These are phyloP conservation scores for Cornus controversa DNA, from an alignment of 148 eudicot genomes.

Conservation along the genomic window DNA sequence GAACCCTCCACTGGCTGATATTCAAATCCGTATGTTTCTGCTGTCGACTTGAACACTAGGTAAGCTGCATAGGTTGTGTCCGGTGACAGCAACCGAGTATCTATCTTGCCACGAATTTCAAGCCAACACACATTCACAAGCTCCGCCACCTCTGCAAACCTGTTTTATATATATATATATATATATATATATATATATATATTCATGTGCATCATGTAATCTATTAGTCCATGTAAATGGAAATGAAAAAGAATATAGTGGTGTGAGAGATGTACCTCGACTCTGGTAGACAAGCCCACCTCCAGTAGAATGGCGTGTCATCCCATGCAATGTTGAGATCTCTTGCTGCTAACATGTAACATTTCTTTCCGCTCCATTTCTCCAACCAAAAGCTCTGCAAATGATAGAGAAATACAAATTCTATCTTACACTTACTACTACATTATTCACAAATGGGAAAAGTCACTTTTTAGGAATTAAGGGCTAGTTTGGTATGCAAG, in stretches of 20 bases:
- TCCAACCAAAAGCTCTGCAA: conserved; percentile 71
- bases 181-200: no score
- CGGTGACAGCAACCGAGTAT: conserved; percentile 36
- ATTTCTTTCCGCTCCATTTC: conserved; percentile 57
- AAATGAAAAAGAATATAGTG: neutral
- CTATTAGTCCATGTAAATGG: neutral
- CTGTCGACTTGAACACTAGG: conserved; percentile 43
- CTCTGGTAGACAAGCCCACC: conserved; percentile 41
- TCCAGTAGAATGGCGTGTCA: conserved; percentile 63
- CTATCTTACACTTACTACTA: no score
- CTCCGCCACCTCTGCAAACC: conserved; percentile 61
- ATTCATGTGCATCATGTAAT: neutral
- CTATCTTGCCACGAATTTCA: conserved; percentile 45
- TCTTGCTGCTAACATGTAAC: conserved; percentile 58
- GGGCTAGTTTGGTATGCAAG: no score
- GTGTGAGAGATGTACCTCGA: conserved; percentile 41
- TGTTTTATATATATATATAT: no score
- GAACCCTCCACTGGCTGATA: conserved; percentile 28
- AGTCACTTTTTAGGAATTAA: no score
- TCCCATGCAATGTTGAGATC: conserved; percentile 53
- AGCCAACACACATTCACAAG: conserved; percentile 49
- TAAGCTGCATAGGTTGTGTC: conserved; percentile 46
- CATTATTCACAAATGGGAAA: no score
- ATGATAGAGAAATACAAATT: no score
- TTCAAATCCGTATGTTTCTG: conserved; percentile 37